Conservation (phyloP, 441 rosid species). For the Bruguiera hainesii region DNA sequence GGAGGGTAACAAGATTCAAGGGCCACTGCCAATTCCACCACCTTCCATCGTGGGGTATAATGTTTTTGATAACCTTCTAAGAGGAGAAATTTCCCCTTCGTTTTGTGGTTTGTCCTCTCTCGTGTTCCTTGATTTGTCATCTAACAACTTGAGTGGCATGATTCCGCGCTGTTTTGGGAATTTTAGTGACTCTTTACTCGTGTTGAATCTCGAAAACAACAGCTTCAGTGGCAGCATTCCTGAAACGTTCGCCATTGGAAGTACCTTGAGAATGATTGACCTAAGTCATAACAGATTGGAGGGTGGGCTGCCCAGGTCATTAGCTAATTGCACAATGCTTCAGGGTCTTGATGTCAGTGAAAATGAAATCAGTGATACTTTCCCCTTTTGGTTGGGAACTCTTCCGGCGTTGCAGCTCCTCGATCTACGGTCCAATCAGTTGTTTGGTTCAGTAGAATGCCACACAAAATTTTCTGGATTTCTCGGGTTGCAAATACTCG, state of each 20-base stretch:
- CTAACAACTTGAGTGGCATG: no score
- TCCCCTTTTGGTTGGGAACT: no score
- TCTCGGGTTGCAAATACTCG: no score
- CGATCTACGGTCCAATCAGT: no score
- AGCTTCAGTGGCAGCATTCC: constrained; percentile 8
- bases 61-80: background rate
- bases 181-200: no score
- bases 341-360: background rate
- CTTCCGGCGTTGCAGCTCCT: no score
- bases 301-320: constrained; percentile 11
- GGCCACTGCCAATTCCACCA: constrained; percentile 3
- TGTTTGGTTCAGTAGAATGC: no score
- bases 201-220: background rate
- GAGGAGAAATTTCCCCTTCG: background rate
- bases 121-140: background rate
- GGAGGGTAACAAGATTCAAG: constrained; percentile 1
- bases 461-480: no score
- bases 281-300: background rate
- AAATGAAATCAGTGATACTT: background rate
- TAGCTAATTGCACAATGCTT: constrained; percentile 3
- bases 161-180: no score
- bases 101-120: constrained; percentile 4
- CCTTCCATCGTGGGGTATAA: background rate
- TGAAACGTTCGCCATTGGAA: background rate
- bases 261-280: constrained; percentile 14